A percentile compares a stretch with the other conserved stretches of the same genome.
phyloP scores from a whole-genome alignment of 208 protist genomes.

The Leptomonas pyrrhocoris region DNA sequence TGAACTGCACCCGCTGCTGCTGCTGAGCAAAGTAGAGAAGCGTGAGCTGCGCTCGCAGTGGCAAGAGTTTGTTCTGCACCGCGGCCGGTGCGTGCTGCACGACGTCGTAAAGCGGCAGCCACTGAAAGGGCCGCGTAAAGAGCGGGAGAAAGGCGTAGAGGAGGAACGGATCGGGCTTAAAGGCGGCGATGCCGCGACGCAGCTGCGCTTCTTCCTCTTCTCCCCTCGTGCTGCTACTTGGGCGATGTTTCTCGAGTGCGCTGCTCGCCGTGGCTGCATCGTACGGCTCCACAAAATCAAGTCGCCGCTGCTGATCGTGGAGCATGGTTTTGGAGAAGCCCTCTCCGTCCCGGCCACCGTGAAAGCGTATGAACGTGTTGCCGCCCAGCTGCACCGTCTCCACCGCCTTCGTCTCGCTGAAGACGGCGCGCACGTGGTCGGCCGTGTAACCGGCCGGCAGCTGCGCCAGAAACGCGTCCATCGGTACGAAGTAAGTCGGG shows the following conservation, averaged over 20 bases:
- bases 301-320: neutral
- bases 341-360: slow-evolving; percentile 38
- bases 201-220: neutral
- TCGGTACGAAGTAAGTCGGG: slow-evolving; percentile 62
- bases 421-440: slow-evolving; percentile 44
- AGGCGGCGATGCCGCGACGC: slow-evolving; percentile 33
- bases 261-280: neutral
- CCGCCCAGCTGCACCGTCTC: slow-evolving; percentile 17
- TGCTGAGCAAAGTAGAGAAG: slow-evolving; percentile 72
- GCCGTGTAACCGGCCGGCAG: slow-evolving; percentile 60
- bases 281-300: neutral
- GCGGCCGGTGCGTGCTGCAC: slow-evolving; percentile 31
- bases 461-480: slow-evolving; percentile 39
- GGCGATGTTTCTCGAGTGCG: neutral
- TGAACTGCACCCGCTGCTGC: slow-evolving; percentile 63
- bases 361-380: slow-evolving; percentile 40
- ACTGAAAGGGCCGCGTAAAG: slow-evolving; percentile 24
- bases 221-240: neutral
- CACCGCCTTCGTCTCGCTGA: slow-evolving; percentile 36
- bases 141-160: slow-evolving; percentile 30
- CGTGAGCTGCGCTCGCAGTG: slow-evolving; percentile 34
- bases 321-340: slow-evolving; percentile 4
- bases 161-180: slow-evolving; percentile 49
- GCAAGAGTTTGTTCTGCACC: slow-evolving; percentile 32
- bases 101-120: slow-evolving; percentile 40